A percentile compares a stretch with the other conserved stretches of the same genome.
These are phyloP conservation scores for Acanthamoeba divionensis DNA, from an alignment of 208 protist species.

Conservation along the genomic window DNA sequence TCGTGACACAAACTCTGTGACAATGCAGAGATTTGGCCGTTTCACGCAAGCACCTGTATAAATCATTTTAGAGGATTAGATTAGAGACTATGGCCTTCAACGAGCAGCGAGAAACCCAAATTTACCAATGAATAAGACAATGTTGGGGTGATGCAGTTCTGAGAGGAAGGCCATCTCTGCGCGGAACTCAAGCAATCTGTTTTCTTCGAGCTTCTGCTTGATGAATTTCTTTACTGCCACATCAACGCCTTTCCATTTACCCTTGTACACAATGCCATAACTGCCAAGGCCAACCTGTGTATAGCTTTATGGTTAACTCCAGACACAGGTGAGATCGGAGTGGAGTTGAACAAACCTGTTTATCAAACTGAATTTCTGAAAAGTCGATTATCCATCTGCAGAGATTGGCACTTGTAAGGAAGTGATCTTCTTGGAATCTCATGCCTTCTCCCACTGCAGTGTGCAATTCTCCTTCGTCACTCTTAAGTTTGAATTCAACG, in stretches of 20 bases:
- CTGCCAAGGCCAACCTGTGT: background rate
- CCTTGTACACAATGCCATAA: constrained; percentile 34
- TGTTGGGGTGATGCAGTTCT: constrained; percentile 50
- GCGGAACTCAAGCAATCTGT: constrained; percentile 21
- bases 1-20: background rate
- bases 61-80: background rate
- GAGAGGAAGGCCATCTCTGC: constrained; percentile 50
- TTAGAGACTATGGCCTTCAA: background rate
- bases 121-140: constrained; percentile 46
- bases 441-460: constrained; percentile 8
- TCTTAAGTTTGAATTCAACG: too few relatives aligned
- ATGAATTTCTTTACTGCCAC: constrained; percentile 46
- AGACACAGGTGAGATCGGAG: too few relatives aligned
- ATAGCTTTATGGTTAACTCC: background rate
- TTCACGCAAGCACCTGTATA: constrained; percentile 26
- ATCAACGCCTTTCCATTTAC: constrained; percentile 46
- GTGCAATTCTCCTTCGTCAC: background rate
- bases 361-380: background rate
- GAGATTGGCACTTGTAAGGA: constrained; percentile 50
- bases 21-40: constrained; percentile 49
- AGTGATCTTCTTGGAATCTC: constrained; percentile 33
- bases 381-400: constrained; percentile 50
- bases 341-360: background rate
- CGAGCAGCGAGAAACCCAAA: background rate
- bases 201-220: constrained; percentile 44